Conservation (phyloP, 2,329 filamentous ascomycete species). For the Fusarium floridanum region DNA sequence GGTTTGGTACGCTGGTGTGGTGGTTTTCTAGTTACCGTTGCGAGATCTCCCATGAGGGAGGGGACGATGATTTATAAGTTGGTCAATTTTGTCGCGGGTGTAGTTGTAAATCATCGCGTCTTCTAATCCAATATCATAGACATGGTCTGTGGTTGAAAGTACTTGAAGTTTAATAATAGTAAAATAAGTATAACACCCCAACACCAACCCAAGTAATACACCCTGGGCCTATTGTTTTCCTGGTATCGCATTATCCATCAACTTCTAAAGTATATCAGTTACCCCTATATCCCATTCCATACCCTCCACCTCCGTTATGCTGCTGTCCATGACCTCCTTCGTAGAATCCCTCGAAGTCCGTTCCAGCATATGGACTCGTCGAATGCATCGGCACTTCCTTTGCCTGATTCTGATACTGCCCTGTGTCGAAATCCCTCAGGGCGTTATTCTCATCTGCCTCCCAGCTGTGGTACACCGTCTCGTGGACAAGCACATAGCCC, state of each 20-base stretch:
- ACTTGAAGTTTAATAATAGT: background rate
- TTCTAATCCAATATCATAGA: background rate
- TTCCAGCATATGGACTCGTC: constrained; percentile 37
- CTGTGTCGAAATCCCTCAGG: constrained; percentile 21
- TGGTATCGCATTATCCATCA: background rate
- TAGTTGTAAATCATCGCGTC: background rate
- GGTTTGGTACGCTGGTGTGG: background rate
- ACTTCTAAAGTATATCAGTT: background rate
- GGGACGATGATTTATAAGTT: background rate
- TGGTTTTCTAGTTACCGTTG: background rate
- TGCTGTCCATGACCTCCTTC: constrained; percentile 31
- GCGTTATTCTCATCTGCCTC: constrained; percentile 48
- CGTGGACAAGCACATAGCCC: constrained; percentile 52
- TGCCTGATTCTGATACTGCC: constrained; percentile 12
- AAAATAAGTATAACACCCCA: background rate
- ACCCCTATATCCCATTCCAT: constrained; percentile 33
- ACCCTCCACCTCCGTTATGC: constrained; percentile 18
- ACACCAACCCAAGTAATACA: background rate
- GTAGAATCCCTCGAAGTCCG: constrained; percentile 44
- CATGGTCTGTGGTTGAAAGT: background rate
- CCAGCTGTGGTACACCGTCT: constrained; percentile 54
- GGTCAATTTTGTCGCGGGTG: background rate
- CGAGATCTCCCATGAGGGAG: background rate
- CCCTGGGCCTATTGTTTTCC: background rate
- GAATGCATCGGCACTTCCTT: constrained; percentile 12